Conservation (phyloP, 306 rosid genomes). For the Glycine latifolia region DNA sequence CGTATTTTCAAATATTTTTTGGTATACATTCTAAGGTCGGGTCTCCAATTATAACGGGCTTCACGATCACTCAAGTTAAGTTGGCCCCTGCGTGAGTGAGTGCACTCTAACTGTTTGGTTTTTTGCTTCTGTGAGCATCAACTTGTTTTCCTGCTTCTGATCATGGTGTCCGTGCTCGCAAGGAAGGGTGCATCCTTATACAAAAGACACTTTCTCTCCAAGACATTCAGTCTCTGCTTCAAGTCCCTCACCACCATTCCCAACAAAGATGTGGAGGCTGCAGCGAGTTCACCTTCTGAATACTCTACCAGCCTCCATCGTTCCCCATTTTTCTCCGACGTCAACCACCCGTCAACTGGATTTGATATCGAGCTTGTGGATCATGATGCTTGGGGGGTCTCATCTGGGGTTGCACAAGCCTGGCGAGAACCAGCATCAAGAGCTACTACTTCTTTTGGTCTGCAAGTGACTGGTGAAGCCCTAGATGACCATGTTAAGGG, state of each 20-base stretch:
- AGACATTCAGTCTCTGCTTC: conserved; percentile 44
- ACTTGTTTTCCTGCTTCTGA: background rate
- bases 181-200: conserved; percentile 47
- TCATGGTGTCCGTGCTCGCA: conserved; percentile 44
- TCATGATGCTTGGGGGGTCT: conserved; percentile 73
- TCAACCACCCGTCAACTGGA: conserved; percentile 49
- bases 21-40: no score
- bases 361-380: conserved; percentile 76
- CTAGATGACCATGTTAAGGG: conserved; percentile 47
- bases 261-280: conserved; percentile 41
- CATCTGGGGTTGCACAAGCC: conserved; percentile 71
- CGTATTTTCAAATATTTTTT: no score
- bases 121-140: conserved; percentile 15
- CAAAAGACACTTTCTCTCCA: conserved; percentile 44
- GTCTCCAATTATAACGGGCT: no score
- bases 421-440: conserved; percentile 52
- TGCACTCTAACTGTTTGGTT: conserved; percentile 44
- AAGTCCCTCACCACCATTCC: conserved; percentile 44
- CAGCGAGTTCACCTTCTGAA: conserved; percentile 5
- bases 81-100: background rate
- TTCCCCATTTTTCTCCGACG: conserved; percentile 61
- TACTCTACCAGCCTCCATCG: conserved; percentile 51
- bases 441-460: conserved; percentile 33
- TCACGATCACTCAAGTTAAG: no score
- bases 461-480: conserved; percentile 48